phyloP scores from a whole-genome alignment of 2,329 filamentous ascomycete species.

The Apiospora aurea region DNA sequence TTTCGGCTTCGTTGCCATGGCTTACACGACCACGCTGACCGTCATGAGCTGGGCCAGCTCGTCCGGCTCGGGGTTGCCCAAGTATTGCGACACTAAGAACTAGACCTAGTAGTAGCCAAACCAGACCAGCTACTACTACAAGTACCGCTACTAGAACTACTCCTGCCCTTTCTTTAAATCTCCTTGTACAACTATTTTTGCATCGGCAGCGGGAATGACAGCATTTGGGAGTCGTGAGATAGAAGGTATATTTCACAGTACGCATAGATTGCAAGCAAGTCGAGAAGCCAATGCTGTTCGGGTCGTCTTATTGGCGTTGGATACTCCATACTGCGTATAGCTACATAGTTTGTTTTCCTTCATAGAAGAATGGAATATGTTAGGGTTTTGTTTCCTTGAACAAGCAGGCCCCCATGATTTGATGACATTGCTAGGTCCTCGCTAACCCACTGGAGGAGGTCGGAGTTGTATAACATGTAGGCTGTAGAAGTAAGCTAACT shows the following conservation, averaged over 20 bases:
- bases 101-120: conserved; percentile 15
- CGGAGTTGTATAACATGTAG: not conserved
- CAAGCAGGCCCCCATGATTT: not conserved
- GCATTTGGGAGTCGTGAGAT: conserved; percentile 12
- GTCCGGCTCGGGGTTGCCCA: conserved; percentile 51
- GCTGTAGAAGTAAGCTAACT: not conserved
- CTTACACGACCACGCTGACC: conserved; percentile 88
- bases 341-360: conserved; percentile 9
- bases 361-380: not conserved
- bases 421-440: not conserved
- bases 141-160: not conserved
- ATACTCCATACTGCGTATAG: conserved; percentile 22
- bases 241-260: not conserved
- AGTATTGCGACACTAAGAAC: conserved; percentile 59
- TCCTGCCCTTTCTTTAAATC: not conserved
- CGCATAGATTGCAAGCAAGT: conserved; percentile 13
- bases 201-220: conserved; percentile 13
- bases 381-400: not conserved
- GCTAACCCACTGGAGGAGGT: not conserved
- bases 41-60: conserved; percentile 81
- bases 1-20: conserved; percentile 87
- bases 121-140: not conserved
- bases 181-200: conserved; percentile 19
- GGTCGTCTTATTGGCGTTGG: conserved; percentile 13
- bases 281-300: conserved; percentile 13